These are phyloP conservation scores for Turnera subulata DNA, from an alignment of 345 rosid species.

Conservation along the genomic window DNA sequence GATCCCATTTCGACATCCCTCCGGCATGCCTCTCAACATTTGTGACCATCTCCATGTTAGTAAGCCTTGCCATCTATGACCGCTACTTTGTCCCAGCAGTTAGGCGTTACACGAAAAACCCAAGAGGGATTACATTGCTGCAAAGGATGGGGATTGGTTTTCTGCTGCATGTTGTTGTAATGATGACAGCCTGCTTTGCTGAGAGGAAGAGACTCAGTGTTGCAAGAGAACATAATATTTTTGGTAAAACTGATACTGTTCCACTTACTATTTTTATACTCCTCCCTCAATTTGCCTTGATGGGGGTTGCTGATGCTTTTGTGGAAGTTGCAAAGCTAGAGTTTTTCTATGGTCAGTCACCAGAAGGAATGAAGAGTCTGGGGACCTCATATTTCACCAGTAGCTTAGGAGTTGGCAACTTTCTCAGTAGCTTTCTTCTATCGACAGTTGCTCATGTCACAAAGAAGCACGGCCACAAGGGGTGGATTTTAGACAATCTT, in stretches of 20 bases:
- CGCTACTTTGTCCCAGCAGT: slow-evolving; percentile 39
- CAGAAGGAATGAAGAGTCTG: slow-evolving; percentile 73
- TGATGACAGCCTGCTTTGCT: slow-evolving; percentile 46
- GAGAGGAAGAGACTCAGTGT: slow-evolving; percentile 59
- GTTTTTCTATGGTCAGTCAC: slow-evolving; percentile 88
- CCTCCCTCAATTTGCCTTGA: slow-evolving; percentile 65
- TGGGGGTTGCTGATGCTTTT: slow-evolving; percentile 74
- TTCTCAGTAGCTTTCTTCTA: slow-evolving; percentile 63
- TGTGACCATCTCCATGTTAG: slow-evolving; percentile 61
- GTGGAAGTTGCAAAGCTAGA: slow-evolving; percentile 74
- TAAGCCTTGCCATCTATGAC: slow-evolving; percentile 52
- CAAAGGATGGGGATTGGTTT: slow-evolving; percentile 77
- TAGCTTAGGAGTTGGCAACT: slow-evolving; percentile 59
- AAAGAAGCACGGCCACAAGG: slow-evolving; percentile 37
- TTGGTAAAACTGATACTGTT: slow-evolving; percentile 23
- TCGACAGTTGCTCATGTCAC: slow-evolving; percentile 44
- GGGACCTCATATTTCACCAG: slow-evolving; percentile 66
- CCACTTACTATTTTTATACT: slow-evolving; percentile 61
- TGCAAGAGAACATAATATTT: slow-evolving; percentile 33
- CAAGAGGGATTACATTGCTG: slow-evolving; percentile 67
- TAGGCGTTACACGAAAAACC: slow-evolving; percentile 50
- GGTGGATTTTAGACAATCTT: slow-evolving; percentile 71
- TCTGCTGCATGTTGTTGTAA: slow-evolving; percentile 39
- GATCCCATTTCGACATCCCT: slow-evolving; percentile 60
- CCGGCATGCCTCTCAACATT: slow-evolving; percentile 66